A percentile compares a stretch with the other conserved stretches of the same genome.
phyloP scores from a whole-genome alignment of 495 filamentous ascomycete species.

The Talaromyces wortmannii region DNA sequence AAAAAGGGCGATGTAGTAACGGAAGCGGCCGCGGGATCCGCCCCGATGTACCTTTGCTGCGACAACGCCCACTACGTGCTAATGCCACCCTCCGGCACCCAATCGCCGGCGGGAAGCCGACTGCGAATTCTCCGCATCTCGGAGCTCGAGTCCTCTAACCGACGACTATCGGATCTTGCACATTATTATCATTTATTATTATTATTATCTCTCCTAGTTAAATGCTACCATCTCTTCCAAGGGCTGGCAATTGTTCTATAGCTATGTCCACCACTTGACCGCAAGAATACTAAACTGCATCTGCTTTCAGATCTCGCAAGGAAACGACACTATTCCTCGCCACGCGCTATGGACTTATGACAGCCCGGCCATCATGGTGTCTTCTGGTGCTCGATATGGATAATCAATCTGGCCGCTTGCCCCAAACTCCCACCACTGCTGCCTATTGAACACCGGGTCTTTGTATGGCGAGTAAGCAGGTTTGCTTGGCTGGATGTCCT shows the following conservation, averaged over 20 bases:
- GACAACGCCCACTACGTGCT: neutral
- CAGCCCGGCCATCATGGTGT: too few relatives aligned
- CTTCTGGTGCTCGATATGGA: too few relatives aligned
- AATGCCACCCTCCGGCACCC: constrained; percentile 3
- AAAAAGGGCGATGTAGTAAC: constrained; percentile 1
- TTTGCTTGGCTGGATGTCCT: constrained; percentile 10
- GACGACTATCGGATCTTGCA: neutral
- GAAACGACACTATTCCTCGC: too few relatives aligned
- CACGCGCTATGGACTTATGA: too few relatives aligned
- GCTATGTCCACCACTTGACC: too few relatives aligned
- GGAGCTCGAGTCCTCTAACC: neutral
- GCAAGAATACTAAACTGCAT: too few relatives aligned
- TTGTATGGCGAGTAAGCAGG: constrained; percentile 45
- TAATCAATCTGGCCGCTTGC: too few relatives aligned
- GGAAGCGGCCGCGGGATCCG: constrained; percentile 5
- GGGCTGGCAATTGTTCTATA: too few relatives aligned
- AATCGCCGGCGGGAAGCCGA: constrained; percentile 18
- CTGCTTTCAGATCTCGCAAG: too few relatives aligned
- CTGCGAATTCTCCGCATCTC: neutral
- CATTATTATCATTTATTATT: neutral
- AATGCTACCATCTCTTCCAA: too few relatives aligned
- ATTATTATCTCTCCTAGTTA: too few relatives aligned
- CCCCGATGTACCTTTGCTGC: neutral
- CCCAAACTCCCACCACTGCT: constrained; percentile 36
- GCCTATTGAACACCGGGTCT: constrained; percentile 54